These are phyloP conservation scores for Aureobasidium sp. DNA, from an alignment of 2,329 filamentous ascomycete species.

Conservation along the genomic window DNA sequence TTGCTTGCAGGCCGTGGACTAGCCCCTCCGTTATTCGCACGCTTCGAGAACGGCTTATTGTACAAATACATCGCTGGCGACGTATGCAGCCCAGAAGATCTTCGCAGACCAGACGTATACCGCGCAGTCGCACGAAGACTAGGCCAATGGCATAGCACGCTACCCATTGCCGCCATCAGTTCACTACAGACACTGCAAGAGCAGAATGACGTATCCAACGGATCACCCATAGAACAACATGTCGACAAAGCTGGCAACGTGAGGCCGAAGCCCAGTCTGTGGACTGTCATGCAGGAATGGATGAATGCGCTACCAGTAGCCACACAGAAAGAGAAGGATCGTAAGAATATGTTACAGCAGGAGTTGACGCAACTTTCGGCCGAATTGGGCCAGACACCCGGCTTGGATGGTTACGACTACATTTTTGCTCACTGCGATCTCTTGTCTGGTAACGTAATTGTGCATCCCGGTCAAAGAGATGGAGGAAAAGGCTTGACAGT, in stretches of 20 bases:
- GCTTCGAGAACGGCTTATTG: slow-evolving; percentile 92
- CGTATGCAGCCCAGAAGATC: slow-evolving; percentile 71
- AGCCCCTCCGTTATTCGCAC: slow-evolving; percentile 78
- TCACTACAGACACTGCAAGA: slow-evolving; percentile 26
- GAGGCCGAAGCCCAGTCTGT: slow-evolving; percentile 73
- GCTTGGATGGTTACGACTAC: slow-evolving; percentile 69
- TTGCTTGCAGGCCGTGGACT: slow-evolving; percentile 76
- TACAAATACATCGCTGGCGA: slow-evolving; percentile 83
- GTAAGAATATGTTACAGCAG: slow-evolving; percentile 61
- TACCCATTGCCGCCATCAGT: slow-evolving; percentile 49
- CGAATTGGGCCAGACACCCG: slow-evolving; percentile 68
- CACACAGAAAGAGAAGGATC: slow-evolving; percentile 61
- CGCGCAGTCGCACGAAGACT: slow-evolving; percentile 75
- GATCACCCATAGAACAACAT: slow-evolving; percentile 21
- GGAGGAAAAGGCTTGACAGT: slow-evolving; percentile 37
- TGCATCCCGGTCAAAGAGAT: slow-evolving; percentile 32
- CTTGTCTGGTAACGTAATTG: slow-evolving; percentile 91
- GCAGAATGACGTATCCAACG: slow-evolving; percentile 23
- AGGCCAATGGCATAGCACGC: slow-evolving; percentile 83
- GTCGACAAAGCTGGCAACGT: slow-evolving; percentile 43
- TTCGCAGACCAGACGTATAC: slow-evolving; percentile 69
- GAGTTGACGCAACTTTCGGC: slow-evolving; percentile 66
- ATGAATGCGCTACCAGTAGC: slow-evolving; percentile 72
- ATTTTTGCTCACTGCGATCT: slow-evolving; percentile 95
- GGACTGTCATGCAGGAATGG: slow-evolving; percentile 97